These are phyloP conservation scores for Tetracladium setigerum DNA, from an alignment of 495 filamentous ascomycete species.

Conservation along the genomic window DNA sequence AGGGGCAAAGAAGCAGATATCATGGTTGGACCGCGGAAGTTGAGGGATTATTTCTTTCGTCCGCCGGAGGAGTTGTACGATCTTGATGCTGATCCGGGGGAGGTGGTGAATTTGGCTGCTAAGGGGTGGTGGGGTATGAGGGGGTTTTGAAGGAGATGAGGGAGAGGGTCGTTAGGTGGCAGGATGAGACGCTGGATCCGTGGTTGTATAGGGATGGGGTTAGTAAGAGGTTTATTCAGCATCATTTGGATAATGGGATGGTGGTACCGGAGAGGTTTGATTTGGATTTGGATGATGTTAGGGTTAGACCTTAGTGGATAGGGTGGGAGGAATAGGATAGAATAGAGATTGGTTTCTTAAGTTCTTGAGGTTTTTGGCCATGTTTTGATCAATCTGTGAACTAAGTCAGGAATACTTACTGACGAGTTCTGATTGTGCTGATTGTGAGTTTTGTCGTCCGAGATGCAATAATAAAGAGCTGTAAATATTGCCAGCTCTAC, in stretches of 20 bases:
- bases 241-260: constrained; percentile 28
- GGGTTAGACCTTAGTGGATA: too few species aligned
- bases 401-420: too few species aligned
- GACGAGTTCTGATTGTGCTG: too few species aligned
- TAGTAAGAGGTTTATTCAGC: constrained; percentile 19
- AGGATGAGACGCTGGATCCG: constrained; percentile 30
- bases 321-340: too few species aligned
- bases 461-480: too few species aligned
- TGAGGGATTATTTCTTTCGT: constrained; percentile 33
- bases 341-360: too few species aligned
- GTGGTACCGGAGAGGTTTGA: constrained; percentile 34
- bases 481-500: too few species aligned
- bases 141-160: constrained; percentile 22
- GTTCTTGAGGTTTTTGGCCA: too few species aligned
- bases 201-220: constrained; percentile 36
- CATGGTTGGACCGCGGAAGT: constrained; percentile 27
- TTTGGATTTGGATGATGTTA: constrained; percentile 23
- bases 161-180: constrained; percentile 29
- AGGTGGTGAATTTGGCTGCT: constrained; percentile 28
- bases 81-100: constrained; percentile 31
- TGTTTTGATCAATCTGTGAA: too few species aligned
- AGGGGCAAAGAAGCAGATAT: constrained; percentile 13
- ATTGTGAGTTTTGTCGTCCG: too few species aligned
- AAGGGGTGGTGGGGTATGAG: constrained; percentile 18
- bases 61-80: constrained; percentile 36